phyloP scores from a whole-genome alignment of 2,329 filamentous ascomycete genomes.

The Botrytis galanthina region DNA sequence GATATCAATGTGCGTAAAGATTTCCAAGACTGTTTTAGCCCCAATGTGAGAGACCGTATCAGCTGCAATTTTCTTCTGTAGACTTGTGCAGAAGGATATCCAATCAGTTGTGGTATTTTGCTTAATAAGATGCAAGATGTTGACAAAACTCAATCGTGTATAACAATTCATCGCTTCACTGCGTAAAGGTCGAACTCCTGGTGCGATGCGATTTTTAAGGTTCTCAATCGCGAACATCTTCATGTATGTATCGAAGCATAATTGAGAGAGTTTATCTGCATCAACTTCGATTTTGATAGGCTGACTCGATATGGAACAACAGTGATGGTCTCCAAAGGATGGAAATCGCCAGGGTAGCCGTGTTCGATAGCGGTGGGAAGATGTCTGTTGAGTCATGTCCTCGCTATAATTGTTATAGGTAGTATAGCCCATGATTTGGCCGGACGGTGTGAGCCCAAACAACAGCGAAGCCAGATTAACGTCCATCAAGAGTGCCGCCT shows the following conservation, averaged over 20 bases:
- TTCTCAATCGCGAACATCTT: background rate
- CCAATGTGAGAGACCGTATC: background rate
- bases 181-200: background rate
- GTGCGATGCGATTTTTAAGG: background rate
- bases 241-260: background rate
- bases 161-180: background rate
- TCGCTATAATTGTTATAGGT: background rate
- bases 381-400: background rate
- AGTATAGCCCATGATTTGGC: background rate
- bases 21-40: background rate
- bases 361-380: background rate
- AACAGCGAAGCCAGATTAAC: background rate
- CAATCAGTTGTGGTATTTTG: background rate
- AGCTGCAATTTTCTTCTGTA: background rate
- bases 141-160: background rate
- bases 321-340: background rate
- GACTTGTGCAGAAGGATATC: background rate
- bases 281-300: background rate
- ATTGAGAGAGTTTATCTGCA: background rate
- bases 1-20: background rate
- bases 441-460: background rate
- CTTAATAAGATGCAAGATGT: background rate
- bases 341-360: background rate
- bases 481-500: background rate
- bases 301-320: background rate